Percentiles rank a stretch among this genome's conserved stretches.
phyloP scores from a whole-genome alignment of 1,139 yeast species.

The Dujonia santamariae region DNA sequence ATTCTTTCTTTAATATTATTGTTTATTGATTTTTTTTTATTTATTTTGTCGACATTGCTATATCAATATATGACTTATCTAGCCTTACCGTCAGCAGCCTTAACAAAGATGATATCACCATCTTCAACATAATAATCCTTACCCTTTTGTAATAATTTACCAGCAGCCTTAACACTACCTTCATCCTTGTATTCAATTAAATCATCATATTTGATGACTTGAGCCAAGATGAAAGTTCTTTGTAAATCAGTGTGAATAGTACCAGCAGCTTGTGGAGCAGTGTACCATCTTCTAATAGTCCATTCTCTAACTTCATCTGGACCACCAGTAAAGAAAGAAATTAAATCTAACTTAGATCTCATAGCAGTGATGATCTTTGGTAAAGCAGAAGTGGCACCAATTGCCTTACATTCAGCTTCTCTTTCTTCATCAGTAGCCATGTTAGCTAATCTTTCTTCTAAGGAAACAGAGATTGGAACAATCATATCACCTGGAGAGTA shows the following conservation, averaged over 20 bases:
- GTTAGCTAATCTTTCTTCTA: slow-evolving; percentile 89
- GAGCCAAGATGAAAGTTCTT: slow-evolving; percentile 80
- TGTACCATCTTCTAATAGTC: slow-evolving; percentile 76
- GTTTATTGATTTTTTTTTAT: too few relatives aligned
- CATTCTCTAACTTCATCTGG: slow-evolving; percentile 89
- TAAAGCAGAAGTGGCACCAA: slow-evolving; percentile 82
- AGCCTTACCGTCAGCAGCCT: slow-evolving; percentile 94
- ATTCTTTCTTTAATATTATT: too few relatives aligned
- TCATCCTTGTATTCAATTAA: slow-evolving; percentile 84
- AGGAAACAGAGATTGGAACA: slow-evolving; percentile 88
- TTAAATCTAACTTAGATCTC: slow-evolving; percentile 82
- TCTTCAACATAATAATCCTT: slow-evolving; percentile 86
- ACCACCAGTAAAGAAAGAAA: slow-evolving; percentile 90
- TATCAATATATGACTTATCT: slow-evolving; percentile 32
- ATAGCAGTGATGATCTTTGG: slow-evolving; percentile 83
- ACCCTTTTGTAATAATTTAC: slow-evolving; percentile 92
- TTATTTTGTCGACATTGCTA: too few relatives aligned
- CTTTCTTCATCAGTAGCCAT: slow-evolving; percentile 92
- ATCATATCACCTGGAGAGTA: slow-evolving; percentile 93
- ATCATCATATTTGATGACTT: slow-evolving; percentile 70
- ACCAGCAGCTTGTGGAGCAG: slow-evolving; percentile 93
- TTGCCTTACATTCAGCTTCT: slow-evolving; percentile 80
- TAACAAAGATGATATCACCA: slow-evolving; percentile 87
- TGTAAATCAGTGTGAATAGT: slow-evolving; percentile 87
- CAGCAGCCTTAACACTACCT: slow-evolving; percentile 83